phyloP scores from a whole-genome alignment of 1,284 basidiomycete species.

The Volvariella surrecta region DNA sequence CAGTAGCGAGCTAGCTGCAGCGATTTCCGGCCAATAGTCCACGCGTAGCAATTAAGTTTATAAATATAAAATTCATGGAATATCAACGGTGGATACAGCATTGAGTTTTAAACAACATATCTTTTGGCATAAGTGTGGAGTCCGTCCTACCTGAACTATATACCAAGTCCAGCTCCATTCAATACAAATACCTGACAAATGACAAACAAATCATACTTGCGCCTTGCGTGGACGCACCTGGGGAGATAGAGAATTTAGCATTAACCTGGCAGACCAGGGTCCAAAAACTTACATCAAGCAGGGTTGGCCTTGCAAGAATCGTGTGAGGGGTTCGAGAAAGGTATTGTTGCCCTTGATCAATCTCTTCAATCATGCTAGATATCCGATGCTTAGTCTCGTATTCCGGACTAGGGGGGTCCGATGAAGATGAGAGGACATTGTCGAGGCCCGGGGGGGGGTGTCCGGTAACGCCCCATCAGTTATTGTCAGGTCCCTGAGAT shows the following conservation, averaged over 20 bases:
- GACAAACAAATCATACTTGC: no score
- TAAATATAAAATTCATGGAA: neutral
- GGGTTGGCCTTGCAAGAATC: constrained; percentile 23
- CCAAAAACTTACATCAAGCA: constrained; percentile 29
- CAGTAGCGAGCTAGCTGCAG: constrained; percentile 29
- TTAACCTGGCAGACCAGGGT: neutral
- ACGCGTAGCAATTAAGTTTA: neutral
- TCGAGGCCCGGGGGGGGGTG: neutral
- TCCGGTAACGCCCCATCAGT: constrained; percentile 5
- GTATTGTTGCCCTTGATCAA: no score
- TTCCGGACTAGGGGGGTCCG: neutral
- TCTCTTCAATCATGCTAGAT: no score
- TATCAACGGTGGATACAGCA: no score
- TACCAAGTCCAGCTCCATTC: no score
- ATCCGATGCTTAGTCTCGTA: neutral
- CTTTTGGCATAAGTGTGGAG: no score
- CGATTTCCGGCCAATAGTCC: constrained; percentile 7
- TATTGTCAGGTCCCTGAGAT: constrained; percentile 24
- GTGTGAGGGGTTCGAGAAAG: constrained; percentile 14
- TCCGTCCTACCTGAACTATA: no score
- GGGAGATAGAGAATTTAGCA: constrained; percentile 6
- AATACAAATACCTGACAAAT: no score
- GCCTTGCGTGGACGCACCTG: constrained; percentile 22
- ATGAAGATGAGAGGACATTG: neutral
- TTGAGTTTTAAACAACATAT: neutral